These are phyloP conservation scores for Ligustrum vulgare DNA, from an alignment of 257 asterid species.

Conservation along the genomic window DNA sequence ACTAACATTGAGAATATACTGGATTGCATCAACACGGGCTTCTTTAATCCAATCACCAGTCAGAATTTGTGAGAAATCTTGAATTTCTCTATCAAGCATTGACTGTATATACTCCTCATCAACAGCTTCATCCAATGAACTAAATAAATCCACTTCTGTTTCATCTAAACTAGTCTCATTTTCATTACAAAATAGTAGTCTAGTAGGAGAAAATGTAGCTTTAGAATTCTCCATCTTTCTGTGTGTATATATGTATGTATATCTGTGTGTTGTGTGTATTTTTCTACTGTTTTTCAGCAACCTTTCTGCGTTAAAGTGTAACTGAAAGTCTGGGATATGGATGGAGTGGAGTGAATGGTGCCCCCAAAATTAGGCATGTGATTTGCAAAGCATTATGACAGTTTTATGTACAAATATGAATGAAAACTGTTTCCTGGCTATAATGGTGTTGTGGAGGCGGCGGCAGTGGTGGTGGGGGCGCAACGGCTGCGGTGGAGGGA, in stretches of 20 bases:
- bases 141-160: slow-evolving; percentile 14
- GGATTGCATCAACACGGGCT: slow-evolving; percentile 7
- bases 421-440: background rate
- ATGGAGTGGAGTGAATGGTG: slow-evolving; percentile 32
- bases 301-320: slow-evolving; percentile 6
- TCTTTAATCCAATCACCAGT: slow-evolving; percentile 29
- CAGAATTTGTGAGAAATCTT: slow-evolving; percentile 4
- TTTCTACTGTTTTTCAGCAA: background rate
- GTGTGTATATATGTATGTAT: background rate
- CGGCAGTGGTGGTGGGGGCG: slow-evolving; percentile 6
- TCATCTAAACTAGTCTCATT: slow-evolving; percentile 21
- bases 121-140: slow-evolving; percentile 9
- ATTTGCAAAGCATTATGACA: slow-evolving; percentile 13
- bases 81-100: slow-evolving; percentile 45
- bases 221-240: slow-evolving; percentile 36
- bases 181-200: slow-evolving; percentile 40
- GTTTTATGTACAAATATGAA: background rate
- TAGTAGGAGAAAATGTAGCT: slow-evolving; percentile 22
- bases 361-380: slow-evolving; percentile 42
- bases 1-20: slow-evolving; percentile 28
- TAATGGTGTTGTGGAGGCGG: slow-evolving; percentile 7
- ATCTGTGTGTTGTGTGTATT: background rate
- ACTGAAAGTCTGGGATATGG: slow-evolving; percentile 13
- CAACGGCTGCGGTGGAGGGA: background rate
- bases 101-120: slow-evolving; percentile 41